phyloP scores from a whole-genome alignment of 139 green algal species.

The Pleodorina starrii region DNA sequence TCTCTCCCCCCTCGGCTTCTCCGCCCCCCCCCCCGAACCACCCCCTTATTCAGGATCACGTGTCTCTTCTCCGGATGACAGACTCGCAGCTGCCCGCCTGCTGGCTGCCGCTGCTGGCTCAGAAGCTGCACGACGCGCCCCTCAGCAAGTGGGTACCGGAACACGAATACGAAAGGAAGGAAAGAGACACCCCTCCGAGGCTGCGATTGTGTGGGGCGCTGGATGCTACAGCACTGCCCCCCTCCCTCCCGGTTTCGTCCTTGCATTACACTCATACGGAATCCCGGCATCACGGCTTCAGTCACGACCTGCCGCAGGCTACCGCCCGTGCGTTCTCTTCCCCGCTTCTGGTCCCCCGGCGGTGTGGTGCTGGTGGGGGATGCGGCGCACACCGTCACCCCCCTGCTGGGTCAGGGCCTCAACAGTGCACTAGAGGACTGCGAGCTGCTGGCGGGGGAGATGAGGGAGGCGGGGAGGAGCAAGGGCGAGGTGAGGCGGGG shows the following conservation, averaged over 20 bases:
- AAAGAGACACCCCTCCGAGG: too few relatives aligned
- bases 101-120: constrained; percentile 24
- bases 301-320: too few relatives aligned
- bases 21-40: too few relatives aligned
- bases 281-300: too few relatives aligned
- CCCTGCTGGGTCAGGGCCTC: constrained; percentile 24
- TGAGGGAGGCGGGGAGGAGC: not conserved
- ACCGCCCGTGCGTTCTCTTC: constrained; percentile 34
- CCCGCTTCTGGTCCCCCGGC: constrained; percentile 27
- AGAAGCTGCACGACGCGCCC: constrained; percentile 18
- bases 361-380: constrained; percentile 34
- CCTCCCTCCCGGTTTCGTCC: constrained; percentile 26
- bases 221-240: too few relatives aligned
- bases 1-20: too few relatives aligned
- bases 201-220: too few relatives aligned
- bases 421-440: constrained; percentile 47
- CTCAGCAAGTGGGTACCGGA: constrained; percentile 11
- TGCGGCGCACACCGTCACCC: constrained; percentile 39
- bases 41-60: constrained; percentile 4
- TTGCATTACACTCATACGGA: too few relatives aligned
- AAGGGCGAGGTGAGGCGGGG: too few relatives aligned
- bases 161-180: too few relatives aligned
- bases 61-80: not conserved
- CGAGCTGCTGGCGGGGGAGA: constrained; percentile 27
- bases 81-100: constrained; percentile 4